Base-by-base conservation (phyloP, 2,329 filamentous ascomycete genomes). In the Xylaria sp. region DNA sequence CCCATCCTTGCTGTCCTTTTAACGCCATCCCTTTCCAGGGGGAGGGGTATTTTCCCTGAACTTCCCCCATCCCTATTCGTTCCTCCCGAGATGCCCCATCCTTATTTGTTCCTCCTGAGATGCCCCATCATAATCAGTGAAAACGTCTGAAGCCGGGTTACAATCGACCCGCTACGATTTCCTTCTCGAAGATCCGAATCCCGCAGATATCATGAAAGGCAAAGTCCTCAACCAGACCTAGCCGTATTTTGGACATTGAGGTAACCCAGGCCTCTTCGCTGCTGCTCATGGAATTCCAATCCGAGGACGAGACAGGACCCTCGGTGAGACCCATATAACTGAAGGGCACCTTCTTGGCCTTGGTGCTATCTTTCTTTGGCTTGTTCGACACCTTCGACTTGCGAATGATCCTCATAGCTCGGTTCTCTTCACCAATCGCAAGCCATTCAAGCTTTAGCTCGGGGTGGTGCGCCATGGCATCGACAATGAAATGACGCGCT, bases 131-230 rank as follows among this genome's bases (percentile, higher is more conserved):
- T n/a, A n/a, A n/a, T n/a, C n/a, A n/a, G n/a, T n/a, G n/a, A n/a
- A n/a, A n/a, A n/a, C n/a, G n/a, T n/a, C n/a, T n/a, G n/a, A n/a
- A n/a, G n/a, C 16, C 17, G 9, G 18, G 19, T 72, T 57, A 80
- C 22, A 81, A 61, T 19, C 72, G 67, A 1, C 77, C 78, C 19
- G 60, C 59, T 26, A 78, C 72, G 44, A 85, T 69, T 63, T 85
- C 81, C 68, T 84, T 85, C 61, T 81, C 76, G 59, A 85, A 86
- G 45, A 86, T 85, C 56, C 74, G 75, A 34, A 85, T 74, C 0
- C 75, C 81, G 58, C 59, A 69, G 5, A 79, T 68, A 42, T 81
- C 76, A 44, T 73, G 76, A 56, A 79, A 79, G 6, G 67, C 66
- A 7, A 76, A 62, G 2, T 66, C 67, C 17, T 77, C 74, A 2